Conservation (phyloP, 139 green algal genomes). For the Monoraphidium neglectum region DNA sequence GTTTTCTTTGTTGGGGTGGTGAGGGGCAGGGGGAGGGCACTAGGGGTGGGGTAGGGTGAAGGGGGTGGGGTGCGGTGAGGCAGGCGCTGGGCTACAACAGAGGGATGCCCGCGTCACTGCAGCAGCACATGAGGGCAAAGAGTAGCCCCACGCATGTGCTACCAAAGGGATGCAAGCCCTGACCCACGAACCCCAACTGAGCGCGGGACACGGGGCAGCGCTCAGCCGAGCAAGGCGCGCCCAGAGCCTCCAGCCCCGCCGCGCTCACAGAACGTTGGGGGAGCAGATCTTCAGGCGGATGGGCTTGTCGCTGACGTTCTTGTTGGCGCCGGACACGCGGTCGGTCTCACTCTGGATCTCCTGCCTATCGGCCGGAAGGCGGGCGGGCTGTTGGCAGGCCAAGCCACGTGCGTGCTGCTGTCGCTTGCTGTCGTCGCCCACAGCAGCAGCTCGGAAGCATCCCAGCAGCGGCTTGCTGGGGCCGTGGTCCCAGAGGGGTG, state of each 20-base stretch:
- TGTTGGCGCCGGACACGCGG: conserved; percentile 79
- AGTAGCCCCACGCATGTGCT: too few species aligned
- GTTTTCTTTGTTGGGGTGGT: not conserved
- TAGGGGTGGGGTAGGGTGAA: too few species aligned
- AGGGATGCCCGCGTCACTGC: too few species aligned
- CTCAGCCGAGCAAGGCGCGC: not conserved
- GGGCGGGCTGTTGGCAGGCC: not conserved
- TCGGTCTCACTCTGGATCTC: conserved; percentile 97
- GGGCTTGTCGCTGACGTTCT: conserved; percentile 93
- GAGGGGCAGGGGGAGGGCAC: too few species aligned
- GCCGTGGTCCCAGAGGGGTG: too few species aligned
- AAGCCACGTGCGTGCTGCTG: not conserved
- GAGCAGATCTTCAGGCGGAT: conserved; percentile 95
- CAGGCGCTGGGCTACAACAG: too few species aligned
- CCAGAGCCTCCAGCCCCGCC: not conserved
- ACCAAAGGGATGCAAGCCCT: too few species aligned
- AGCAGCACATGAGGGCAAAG: too few species aligned
- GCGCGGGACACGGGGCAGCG: too few species aligned
- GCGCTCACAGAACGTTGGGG: conserved; percentile 86
- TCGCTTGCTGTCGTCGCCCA: not conserved
- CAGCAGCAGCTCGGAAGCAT: not conserved
- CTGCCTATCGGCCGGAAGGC: conserved; percentile 37
- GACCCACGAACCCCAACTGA: too few species aligned
- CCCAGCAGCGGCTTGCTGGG: conserved; percentile 8
- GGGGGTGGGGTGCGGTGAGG: too few species aligned